Conservation (phyloP, 202 grass and related monocot genomes). For the Eragrostis tef region DNA sequence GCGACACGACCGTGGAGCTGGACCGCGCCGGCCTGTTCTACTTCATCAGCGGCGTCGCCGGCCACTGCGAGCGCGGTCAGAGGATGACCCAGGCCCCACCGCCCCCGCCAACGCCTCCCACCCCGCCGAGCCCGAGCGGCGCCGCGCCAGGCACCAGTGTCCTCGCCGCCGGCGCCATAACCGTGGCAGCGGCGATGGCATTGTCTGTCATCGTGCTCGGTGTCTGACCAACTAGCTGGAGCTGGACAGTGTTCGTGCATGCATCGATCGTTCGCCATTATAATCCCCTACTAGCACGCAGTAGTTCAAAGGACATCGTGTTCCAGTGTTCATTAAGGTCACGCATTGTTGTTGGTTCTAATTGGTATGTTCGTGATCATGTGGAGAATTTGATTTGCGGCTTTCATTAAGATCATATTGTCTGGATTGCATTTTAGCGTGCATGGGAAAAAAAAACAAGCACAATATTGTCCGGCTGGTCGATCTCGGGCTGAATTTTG, state of each 20-base stretch:
- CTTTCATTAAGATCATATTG: too few relatives aligned
- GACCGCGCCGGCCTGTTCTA: slow-evolving; percentile 58
- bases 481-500: neutral
- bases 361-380: neutral
- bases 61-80: slow-evolving; percentile 80
- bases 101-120: slow-evolving; percentile 27
- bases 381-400: neutral
- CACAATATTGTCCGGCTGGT: too few relatives aligned
- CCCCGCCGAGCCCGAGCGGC: slow-evolving; percentile 32
- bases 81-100: slow-evolving; percentile 46
- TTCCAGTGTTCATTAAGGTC: neutral
- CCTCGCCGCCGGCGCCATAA: neutral
- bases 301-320: neutral
- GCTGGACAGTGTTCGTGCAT: neutral
- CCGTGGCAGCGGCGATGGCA: slow-evolving; percentile 8
- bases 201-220: slow-evolving; percentile 33
- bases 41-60: slow-evolving; percentile 73
- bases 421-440: too few relatives aligned
- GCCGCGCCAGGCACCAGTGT: neutral
- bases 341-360: neutral
- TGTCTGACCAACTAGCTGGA: neutral
- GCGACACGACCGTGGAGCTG: slow-evolving; percentile 58
- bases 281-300: neutral
- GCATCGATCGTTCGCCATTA: too few relatives aligned
- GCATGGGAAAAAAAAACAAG: too few relatives aligned